Base-by-base conservation (phyloP, 768 basidiomycete species). In the Imleria badia region DNA sequence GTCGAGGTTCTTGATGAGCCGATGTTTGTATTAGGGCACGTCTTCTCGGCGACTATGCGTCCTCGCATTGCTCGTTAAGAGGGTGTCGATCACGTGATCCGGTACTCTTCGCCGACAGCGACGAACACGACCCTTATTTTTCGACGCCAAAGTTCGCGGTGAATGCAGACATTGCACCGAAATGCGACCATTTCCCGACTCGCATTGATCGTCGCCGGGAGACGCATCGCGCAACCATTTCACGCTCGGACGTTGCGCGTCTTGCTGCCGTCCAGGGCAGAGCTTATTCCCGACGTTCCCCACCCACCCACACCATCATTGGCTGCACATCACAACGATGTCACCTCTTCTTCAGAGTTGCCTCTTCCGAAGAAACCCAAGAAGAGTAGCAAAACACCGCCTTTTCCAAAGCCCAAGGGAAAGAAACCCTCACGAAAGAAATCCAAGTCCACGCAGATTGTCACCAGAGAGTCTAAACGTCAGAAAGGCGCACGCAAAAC, bases 1-100 rank as follows among this genome's bases (percentile, higher is more conserved):
- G 59, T 91, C 87, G 46, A 92, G 78, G 69, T 92, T 92, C 43
- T 80, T 80, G 38, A 91, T 73, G 3, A 91, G 78, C 58, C 91
- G 87, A 23, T 80, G 75, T 58, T 91, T 91, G 72, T 91, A 87
- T 62, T 90, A 87, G 6, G 75, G 72, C 9, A 78, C 82, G 64
- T n/a, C n/a, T n/a, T n/a, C n/a, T n/a, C n/a, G n/a, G n/a, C n/a
- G n/a, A n/a, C n/a, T n/a, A n/a, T n/a, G n/a, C n/a, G n/a, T n/a
- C n/a, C n/a, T n/a, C n/a, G n/a, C n/a, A n/a, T n/a, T n/a, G n/a
- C n/a, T n/a, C n/a, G n/a, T n/a, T n/a, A 13, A 41, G 43, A 11
- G 20, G 22, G 46, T 5, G 0, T 0, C 3, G 29, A 33, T 52
- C 62, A 65, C 53, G 60, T 65, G 60, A n/a, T n/a, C n/a, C n/a